Percentiles rank a stretch among this genome's conserved stretches.
Evolutionary conservation across 1,284 basidiomycete species (phyloP).

Genomic region (Trametes pubescens): DNA sequence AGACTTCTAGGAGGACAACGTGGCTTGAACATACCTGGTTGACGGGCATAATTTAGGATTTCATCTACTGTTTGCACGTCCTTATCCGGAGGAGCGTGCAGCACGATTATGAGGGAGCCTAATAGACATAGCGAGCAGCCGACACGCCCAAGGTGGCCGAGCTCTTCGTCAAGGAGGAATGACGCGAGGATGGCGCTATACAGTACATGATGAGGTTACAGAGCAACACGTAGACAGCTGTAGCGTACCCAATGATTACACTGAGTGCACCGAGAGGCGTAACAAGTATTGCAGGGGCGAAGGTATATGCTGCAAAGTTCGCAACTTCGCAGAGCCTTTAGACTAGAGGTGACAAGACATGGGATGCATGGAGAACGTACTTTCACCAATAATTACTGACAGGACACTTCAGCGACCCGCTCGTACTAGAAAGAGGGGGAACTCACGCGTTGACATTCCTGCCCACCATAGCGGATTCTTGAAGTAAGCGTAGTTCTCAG

Average conservation of each 20-base stretch:
- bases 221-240: not conserved
- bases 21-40: constrained; percentile 71
- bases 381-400: constrained; percentile 89
- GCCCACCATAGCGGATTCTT: constrained; percentile 98
- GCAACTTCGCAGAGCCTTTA: constrained; percentile 67
- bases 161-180: constrained; percentile 91
- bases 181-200: constrained; percentile 91
- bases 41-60: constrained; percentile 88
- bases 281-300: constrained; percentile 96
- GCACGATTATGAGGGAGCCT: constrained; percentile 94
- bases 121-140: constrained; percentile 94
- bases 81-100: constrained; percentile 97
- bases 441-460: constrained; percentile 92
- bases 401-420: constrained; percentile 8
- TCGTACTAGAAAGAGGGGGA: constrained; percentile 5
- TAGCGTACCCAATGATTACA: constrained; percentile 92
- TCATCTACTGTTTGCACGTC: constrained; percentile 95
- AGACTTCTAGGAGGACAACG: not conserved
- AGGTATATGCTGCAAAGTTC: constrained; percentile 99
- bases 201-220: constrained; percentile 20
- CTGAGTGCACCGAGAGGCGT: constrained; percentile 96
- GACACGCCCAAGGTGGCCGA: constrained; percentile 92
- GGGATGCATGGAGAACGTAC: constrained; percentile 50
- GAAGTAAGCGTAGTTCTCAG: constrained; percentile 87
- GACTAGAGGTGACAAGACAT: not conserved